Base-by-base conservation (phyloP, 768 basidiomycete species). In the Suillus lakei region DNA sequence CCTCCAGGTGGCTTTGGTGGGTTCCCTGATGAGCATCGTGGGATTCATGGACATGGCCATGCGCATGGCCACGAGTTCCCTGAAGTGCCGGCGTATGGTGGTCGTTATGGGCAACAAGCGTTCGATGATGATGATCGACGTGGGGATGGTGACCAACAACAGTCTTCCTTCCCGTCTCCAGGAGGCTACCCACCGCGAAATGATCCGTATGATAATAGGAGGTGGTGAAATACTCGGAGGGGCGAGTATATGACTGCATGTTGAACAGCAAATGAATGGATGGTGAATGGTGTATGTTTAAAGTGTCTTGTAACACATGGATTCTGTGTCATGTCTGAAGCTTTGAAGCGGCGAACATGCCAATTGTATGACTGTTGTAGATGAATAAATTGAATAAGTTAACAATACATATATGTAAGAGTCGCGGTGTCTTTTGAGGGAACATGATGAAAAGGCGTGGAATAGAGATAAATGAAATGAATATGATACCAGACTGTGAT, bases 51-150 rank as follows among this genome's bases (percentile, higher is more conserved):
- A 66, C 77, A 69, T 44, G 72, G 72, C 51, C 30, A 54, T 8
- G 76, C 76, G 0, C 80, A 77, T 54, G 70, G 69, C 13, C 79
- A 77, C 48, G 71, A 68, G 18, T 84, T 83, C 73, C 83, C 83
- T 34, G 77, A 75, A 48, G 74, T 76, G 6, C 75, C 74, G 48
- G 70, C 71, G 21, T 78, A 77, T 65, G 74, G 75, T 46, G 73
- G 67, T n/a, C 64, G 63, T 43, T 43, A 55, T 12, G 41, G 23
- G 23, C 60, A 60, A n/a, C 39, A 28, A 48, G 61, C 36, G 21
- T 69, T 62, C 55, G 56, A 64, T 12, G 46, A 41, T 18, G 58
- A 41, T 39, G 9, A 59, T 41, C 58, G 7, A 21, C 32, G 18
- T 13, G 12, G 28, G 26, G 7, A n/a, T 34, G 18, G 46, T 9